Evolutionary conservation across 1,284 basidiomycete genomes (phyloP).

Genomic region (Phellopilus nigrolimitatus): DNA sequence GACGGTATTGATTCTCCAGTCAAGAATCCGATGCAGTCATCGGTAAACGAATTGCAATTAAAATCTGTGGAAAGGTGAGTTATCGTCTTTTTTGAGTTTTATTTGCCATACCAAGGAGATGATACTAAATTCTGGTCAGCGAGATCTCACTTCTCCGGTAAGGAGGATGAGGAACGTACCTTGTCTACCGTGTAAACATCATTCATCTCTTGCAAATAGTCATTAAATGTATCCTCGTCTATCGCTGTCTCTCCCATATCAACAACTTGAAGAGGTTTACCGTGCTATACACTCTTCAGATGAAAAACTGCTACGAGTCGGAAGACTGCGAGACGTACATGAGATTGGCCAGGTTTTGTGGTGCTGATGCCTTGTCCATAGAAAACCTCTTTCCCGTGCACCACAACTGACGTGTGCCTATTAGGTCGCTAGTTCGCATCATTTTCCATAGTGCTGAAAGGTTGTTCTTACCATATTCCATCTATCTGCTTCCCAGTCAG

Average conservation of each 20-base stretch:
- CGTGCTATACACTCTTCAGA: conserved; percentile 52
- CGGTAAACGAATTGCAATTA: conserved; percentile 90
- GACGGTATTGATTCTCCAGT: conserved; percentile 75
- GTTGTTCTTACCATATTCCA: conserved; percentile 83
- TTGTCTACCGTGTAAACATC: conserved; percentile 83
- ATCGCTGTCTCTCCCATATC: conserved; percentile 81
- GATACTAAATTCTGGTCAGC: conserved; percentile 53
- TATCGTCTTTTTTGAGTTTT: background rate
- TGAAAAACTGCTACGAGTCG: background rate
- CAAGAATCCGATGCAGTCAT: conserved; percentile 80
- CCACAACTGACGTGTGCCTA: conserved; percentile 89
- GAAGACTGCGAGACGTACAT: conserved; percentile 43
- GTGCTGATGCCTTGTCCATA: conserved; percentile 82
- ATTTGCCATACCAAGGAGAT: conserved; percentile 64
- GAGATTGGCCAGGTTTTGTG: conserved; percentile 67
- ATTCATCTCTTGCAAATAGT: conserved; percentile 72
- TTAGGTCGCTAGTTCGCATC: conserved; percentile 8
- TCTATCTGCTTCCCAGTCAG: conserved; percentile 85
- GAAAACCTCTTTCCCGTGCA: conserved; percentile 80
- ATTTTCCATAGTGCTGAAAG: conserved; percentile 5
- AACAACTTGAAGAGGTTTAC: conserved; percentile 67
- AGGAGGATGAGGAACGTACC: conserved; percentile 38
- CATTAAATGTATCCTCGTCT: conserved; percentile 79
- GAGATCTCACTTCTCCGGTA: conserved; percentile 9
- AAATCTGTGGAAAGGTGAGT: conserved; percentile 50